phyloP scores from a whole-genome alignment of 805 yeast species.

The Teunomyces atbi region DNA sequence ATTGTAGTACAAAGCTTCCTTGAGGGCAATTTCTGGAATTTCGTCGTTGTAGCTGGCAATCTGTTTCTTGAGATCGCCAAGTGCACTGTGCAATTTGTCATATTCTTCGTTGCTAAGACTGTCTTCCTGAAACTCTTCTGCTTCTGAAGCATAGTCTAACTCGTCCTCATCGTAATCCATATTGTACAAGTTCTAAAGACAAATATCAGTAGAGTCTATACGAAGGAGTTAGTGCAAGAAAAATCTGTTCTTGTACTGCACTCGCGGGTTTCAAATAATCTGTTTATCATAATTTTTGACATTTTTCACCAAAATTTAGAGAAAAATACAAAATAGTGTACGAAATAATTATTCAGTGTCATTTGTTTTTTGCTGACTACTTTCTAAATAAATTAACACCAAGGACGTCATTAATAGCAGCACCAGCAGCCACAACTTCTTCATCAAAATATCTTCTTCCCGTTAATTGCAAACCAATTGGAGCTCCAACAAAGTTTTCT shows the following conservation, averaged over 20 bases:
- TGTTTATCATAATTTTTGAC: background rate
- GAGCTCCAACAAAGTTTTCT: slow-evolving; percentile 49
- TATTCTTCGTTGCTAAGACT: slow-evolving; percentile 39
- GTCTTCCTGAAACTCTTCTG: slow-evolving; percentile 39
- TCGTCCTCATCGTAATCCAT: slow-evolving; percentile 23
- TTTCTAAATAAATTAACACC: slow-evolving; percentile 25
- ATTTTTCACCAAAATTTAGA: background rate
- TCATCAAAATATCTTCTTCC: slow-evolving; percentile 58
- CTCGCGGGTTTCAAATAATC: background rate
- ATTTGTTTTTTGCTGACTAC: slow-evolving; percentile 6
- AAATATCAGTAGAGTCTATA: background rate
- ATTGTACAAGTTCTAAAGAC: background rate
- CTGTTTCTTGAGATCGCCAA: slow-evolving; percentile 43
- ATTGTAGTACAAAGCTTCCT: slow-evolving; percentile 58
- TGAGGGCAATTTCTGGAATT: slow-evolving; percentile 49
- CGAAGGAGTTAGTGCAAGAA: background rate
- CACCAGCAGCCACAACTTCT: slow-evolving; percentile 51
- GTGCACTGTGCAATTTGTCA: slow-evolving; percentile 38
- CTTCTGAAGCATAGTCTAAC: slow-evolving; percentile 26
- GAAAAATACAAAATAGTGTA: background rate
- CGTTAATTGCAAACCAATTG: slow-evolving; percentile 52
- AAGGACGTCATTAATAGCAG: slow-evolving; percentile 37
- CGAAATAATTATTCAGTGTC: background rate
- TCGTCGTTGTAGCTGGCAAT: slow-evolving; percentile 40
- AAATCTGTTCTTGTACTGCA: background rate